Base-by-base conservation (phyloP, 164 flowering plant genomes). In the Santalum album region DNA sequence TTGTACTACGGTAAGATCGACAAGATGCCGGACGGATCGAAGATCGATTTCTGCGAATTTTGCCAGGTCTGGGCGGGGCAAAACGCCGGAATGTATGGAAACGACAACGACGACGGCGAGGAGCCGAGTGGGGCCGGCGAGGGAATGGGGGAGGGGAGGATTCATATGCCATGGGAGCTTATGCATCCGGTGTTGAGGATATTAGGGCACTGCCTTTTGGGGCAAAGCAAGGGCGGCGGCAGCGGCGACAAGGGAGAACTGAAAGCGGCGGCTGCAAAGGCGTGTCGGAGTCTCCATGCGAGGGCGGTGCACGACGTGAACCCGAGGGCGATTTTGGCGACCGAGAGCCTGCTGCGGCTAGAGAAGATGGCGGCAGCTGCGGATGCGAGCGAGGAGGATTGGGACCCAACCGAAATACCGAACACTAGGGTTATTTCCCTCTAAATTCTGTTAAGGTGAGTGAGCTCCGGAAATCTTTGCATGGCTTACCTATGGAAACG, bases 151-250 rank as follows among this genome's bases (percentile, higher is more conserved):
- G 44, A 14, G 7, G 63, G 51, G 53, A 74, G 87, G 68, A 78
- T 91, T 62, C 72, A 69, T 6, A 53, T 91, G 43, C 86, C 90
- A 17, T 91, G 98, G 98, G 96, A 91, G 63, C 70, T 91, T 24
- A 46, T 87, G 65, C 91, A 83, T 58, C 98, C 96, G 2, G 53
- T 69, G 17, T 53, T 91, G 75, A 79, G 98, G 61, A 78, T 91
- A 0, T 40, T 91, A 63, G 85, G 95, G 10, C 98, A 91, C 59
- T 91, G 96, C 53, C 55, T 91, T 11, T 36, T 88, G 78, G 34
- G 34, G 34, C 34, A 29, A 9, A 3, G 34, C 34, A 9, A 29
- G 6, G 34, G 34, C 34, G 87, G 83, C 18, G 65, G 71, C 0
- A 54, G 34, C 2, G 54, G 59, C 35, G 58, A 80, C 27, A 5